These are phyloP conservation scores for Rhizophora mangle DNA, from an alignment of 345 rosid species.

Conservation along the genomic window DNA sequence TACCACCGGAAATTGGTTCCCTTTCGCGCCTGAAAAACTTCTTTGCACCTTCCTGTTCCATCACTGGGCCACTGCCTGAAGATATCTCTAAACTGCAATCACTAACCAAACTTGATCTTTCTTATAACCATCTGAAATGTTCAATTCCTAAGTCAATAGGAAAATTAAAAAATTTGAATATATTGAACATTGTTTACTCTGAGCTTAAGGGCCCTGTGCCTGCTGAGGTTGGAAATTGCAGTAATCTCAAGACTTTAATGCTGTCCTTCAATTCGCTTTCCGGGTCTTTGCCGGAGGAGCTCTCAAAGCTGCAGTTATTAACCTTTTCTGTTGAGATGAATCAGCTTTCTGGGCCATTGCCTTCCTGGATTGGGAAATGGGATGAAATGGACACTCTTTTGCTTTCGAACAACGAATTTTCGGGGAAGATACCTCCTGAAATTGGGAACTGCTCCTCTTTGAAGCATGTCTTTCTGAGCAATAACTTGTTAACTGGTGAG, in stretches of 20 bases:
- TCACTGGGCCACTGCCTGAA: slow-evolving; percentile 75
- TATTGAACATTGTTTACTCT: slow-evolving; percentile 53
- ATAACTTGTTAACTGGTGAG: slow-evolving; percentile 54
- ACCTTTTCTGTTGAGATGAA: slow-evolving; percentile 76
- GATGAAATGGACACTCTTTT: slow-evolving; percentile 52
- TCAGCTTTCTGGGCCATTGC: slow-evolving; percentile 66
- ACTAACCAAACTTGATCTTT: slow-evolving; percentile 64
- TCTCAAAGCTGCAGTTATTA: slow-evolving; percentile 53
- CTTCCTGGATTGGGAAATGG: slow-evolving; percentile 79
- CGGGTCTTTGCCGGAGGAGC: slow-evolving; percentile 61
- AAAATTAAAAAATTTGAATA: slow-evolving; percentile 42
- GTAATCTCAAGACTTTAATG: slow-evolving; percentile 52
- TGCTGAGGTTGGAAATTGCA: slow-evolving; percentile 62
- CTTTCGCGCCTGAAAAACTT: slow-evolving; percentile 53
- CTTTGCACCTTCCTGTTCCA: slow-evolving; percentile 49
- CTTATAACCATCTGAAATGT: slow-evolving; percentile 72
- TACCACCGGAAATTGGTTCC: slow-evolving; percentile 70
- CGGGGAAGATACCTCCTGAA: slow-evolving; percentile 56
- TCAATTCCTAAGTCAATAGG: slow-evolving; percentile 58
- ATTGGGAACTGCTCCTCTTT: slow-evolving; percentile 58
- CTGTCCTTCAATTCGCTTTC: slow-evolving; percentile 70
- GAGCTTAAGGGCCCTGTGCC: slow-evolving; percentile 70
- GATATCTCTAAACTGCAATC: slow-evolving; percentile 43
- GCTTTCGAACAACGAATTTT: slow-evolving; percentile 52
- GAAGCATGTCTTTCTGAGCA: slow-evolving; percentile 51